Conservation (phyloP, 192 early-diverging fungal species). For the Mortierella antarctica region DNA sequence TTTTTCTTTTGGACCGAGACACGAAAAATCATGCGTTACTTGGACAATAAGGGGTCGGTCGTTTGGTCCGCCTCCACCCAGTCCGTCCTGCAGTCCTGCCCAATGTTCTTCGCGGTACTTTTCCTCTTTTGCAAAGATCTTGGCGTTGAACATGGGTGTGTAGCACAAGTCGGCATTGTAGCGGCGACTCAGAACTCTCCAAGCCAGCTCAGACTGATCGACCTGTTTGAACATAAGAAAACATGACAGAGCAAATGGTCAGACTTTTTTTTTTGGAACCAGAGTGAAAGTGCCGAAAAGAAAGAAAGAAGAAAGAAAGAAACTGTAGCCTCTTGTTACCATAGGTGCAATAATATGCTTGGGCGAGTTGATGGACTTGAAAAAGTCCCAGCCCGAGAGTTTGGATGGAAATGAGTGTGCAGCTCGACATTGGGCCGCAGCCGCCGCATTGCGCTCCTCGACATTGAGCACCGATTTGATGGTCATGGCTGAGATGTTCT, state of each 20-base stretch:
- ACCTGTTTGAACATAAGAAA: constrained; percentile 42
- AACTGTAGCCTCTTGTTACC: constrained; percentile 51
- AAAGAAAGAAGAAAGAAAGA: no score
- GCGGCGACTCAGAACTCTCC: constrained; percentile 89
- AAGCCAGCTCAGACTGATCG: constrained; percentile 95
- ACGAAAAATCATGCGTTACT: constrained; percentile 38
- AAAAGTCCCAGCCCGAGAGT: constrained; percentile 86
- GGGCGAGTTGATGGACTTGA: constrained; percentile 76
- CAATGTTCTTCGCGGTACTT: constrained; percentile 82
- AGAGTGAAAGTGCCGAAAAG: no score
- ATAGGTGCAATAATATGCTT: constrained; percentile 92
- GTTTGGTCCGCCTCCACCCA: constrained; percentile 55
- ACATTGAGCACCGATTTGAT: constrained; percentile 1
- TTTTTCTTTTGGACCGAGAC: not conserved
- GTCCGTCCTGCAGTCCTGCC: constrained; percentile 56
- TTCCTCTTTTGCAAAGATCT: constrained; percentile 77
- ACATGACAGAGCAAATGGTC: no score
- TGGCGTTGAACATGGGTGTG: constrained; percentile 98
- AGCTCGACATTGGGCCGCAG: constrained; percentile 17
- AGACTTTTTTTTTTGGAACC: no score
- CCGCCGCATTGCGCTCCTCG: constrained; percentile 26
- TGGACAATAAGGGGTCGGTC: constrained; percentile 90
- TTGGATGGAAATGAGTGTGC: constrained; percentile 56
- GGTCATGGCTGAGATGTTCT: not conserved
- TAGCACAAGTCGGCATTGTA: constrained; percentile 92